Percentiles rank a stretch among this genome's conserved stretches.
These are phyloP conservation scores for Xylaria longipes DNA, from an alignment of 495 filamentous ascomycete genomes.

Conservation along the genomic window DNA sequence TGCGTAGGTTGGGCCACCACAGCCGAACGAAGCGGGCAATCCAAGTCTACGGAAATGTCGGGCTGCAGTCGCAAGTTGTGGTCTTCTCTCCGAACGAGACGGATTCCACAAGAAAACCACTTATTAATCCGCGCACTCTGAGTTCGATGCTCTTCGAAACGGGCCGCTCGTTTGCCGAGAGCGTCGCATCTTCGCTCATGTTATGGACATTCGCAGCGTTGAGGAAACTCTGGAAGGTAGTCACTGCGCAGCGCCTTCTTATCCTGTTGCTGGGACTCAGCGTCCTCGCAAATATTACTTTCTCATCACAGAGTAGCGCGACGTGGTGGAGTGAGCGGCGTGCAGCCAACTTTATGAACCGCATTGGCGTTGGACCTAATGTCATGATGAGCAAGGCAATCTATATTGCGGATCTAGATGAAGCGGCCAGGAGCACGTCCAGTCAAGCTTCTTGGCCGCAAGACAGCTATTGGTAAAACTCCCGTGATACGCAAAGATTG, in stretches of 20 bases:
- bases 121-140: conserved; percentile 71
- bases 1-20: conserved; percentile 78
- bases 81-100: conserved; percentile 62
- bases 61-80: conserved; percentile 69
- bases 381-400: conserved; percentile 82
- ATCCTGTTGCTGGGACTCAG: conserved; percentile 71
- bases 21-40: conserved; percentile 90
- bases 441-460: conserved; percentile 35
- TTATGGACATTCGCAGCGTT: conserved; percentile 71
- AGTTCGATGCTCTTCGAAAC: conserved; percentile 73
- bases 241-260: conserved; percentile 77
- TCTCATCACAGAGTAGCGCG: conserved; percentile 69
- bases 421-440: conserved; percentile 56
- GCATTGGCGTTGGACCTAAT: conserved; percentile 80
- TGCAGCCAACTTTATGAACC: conserved; percentile 77
- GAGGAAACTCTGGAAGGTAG: conserved; percentile 68
- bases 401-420: conserved; percentile 81
- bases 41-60: conserved; percentile 86
- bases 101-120: conserved; percentile 52
- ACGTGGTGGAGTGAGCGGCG: conserved; percentile 87
- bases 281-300: conserved; percentile 70
- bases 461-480: conserved; percentile 51
- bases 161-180: conserved; percentile 69
- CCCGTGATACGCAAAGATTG: conserved; percentile 16
- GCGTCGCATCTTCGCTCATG: conserved; percentile 72